A percentile compares a stretch with the other conserved stretches of the same genome.
These are phyloP conservation scores for Prunella vulgaris DNA, from an alignment of 257 asterid genomes.

Conservation along the genomic window DNA sequence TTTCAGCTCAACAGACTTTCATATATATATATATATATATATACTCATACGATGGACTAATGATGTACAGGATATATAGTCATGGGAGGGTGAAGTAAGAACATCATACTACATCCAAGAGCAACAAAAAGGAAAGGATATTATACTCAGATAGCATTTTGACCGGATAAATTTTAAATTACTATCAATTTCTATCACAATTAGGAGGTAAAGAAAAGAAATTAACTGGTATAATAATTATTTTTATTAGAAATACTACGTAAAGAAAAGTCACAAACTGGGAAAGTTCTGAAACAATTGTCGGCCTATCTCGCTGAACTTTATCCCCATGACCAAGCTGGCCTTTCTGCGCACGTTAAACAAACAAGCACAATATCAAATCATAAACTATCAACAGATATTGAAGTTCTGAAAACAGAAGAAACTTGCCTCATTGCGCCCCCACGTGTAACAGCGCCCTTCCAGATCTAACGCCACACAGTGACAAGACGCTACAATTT, in stretches of 20 bases:
- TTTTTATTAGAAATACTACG: neutral
- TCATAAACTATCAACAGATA: neutral
- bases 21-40: neutral
- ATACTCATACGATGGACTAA: neutral
- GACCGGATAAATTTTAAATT: neutral
- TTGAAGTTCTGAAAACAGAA: neutral
- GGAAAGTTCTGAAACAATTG: slow-evolving; percentile 72
- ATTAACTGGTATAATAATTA: slow-evolving; percentile 55
- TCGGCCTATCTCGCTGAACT: slow-evolving; percentile 80
- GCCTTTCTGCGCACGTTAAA: slow-evolving; percentile 55
- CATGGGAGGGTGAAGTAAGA: neutral
- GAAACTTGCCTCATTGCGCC: slow-evolving; percentile 75
- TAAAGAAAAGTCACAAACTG: slow-evolving; percentile 41
- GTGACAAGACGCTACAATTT: slow-evolving; percentile 75
- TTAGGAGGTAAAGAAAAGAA: slow-evolving; percentile 1
- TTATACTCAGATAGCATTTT: neutral
- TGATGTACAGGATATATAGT: neutral
- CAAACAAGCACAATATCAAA: slow-evolving; percentile 5
- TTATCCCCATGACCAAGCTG: slow-evolving; percentile 99
- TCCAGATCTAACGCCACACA: slow-evolving; percentile 91
- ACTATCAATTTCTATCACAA: neutral
- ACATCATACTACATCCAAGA: neutral
- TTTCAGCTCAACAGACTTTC: neutral
- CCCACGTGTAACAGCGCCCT: slow-evolving; percentile 98
- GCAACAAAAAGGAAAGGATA: neutral